Evolutionary conservation across 768 basidiomycete species (phyloP).

Genomic region (Suillus discolor): DNA sequence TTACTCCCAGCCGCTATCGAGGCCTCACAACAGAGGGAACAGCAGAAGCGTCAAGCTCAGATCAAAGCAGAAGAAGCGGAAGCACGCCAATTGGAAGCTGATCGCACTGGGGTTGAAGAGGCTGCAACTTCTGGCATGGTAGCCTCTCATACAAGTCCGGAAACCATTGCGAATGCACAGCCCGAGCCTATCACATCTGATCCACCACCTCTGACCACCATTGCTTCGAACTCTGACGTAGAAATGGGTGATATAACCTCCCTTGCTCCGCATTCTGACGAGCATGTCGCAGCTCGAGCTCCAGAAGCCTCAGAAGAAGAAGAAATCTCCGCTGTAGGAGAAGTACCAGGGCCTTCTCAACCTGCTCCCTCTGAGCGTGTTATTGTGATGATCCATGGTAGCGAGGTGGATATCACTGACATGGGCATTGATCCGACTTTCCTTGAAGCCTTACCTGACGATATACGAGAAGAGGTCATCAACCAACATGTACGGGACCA

Average conservation of each 20-base stretch:
- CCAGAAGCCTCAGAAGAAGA: conserved; percentile 22
- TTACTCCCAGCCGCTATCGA: conserved; percentile 82
- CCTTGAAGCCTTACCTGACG: conserved; percentile 95
- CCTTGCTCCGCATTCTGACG: conserved; percentile 23
- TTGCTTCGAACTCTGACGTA: conserved; percentile 45
- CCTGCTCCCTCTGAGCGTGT: conserved; percentile 56
- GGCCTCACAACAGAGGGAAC: conserved; percentile 49
- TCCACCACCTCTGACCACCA: conserved; percentile 15
- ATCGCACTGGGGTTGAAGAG: conserved; percentile 31
- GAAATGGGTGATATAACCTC: conserved; percentile 50
- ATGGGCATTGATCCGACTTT: conserved; percentile 99
- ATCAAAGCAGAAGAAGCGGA: conserved; percentile 55
- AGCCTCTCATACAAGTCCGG: neutral
- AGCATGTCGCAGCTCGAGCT: conserved; percentile 25
- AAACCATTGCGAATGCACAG: conserved; percentile 13
- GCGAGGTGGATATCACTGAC: conserved; percentile 94
- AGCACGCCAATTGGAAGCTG: conserved; percentile 40
- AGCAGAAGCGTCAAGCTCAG: conserved; percentile 45
- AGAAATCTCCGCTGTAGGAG: conserved; percentile 12
- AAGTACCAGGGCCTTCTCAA: conserved; percentile 35
- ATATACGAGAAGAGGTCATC: conserved; percentile 97
- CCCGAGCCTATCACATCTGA: conserved; percentile 8
- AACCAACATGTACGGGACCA: conserved; percentile 97
- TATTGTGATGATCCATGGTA: conserved; percentile 91
- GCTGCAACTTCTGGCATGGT: conserved; percentile 23